phyloP scores from a whole-genome alignment of 192 early-diverging fungal genomes.

The Phycomyces blakesleeanus region DNA sequence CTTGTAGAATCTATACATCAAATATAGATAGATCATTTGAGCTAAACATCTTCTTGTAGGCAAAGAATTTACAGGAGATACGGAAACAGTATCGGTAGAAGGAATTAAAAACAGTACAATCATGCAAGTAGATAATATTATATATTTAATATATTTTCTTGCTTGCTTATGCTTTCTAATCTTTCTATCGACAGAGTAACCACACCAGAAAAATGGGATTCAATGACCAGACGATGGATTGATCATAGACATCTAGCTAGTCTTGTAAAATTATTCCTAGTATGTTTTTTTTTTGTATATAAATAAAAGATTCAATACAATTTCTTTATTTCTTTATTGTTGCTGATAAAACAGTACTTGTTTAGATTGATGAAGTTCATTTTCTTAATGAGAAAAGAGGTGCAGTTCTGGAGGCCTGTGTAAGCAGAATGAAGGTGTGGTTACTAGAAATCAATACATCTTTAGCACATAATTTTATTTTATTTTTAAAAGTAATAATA shows the following conservation, averaged over 20 bases:
- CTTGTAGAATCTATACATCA: constrained; percentile 30
- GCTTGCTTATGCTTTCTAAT: no score
- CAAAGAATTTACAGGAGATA: constrained; percentile 67
- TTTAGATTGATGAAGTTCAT: constrained; percentile 75
- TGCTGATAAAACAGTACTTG: neutral
- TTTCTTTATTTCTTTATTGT: neutral
- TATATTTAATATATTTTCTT: no score
- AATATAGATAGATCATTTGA: constrained; percentile 4
- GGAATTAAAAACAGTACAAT: constrained; percentile 43
- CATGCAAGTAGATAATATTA: constrained; percentile 23
- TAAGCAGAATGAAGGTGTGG: constrained; percentile 39
- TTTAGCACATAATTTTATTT: no score
- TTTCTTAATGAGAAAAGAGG: constrained; percentile 61
- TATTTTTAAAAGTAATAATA: neutral
- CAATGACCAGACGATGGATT: constrained; percentile 58
- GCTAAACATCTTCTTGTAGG: constrained; percentile 35
- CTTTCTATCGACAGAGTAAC: constrained; percentile 47
- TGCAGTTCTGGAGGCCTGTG: constrained; percentile 68
- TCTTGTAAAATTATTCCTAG: constrained; percentile 37
- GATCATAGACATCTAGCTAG: constrained; percentile 32
- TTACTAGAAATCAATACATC: no score
- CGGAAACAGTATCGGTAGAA: constrained; percentile 35
- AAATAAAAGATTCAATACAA: no score
- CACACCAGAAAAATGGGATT: constrained; percentile 82
- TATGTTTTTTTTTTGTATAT: no score